Evolutionary conservation across 164 flowering plant genomes (phyloP).

Genomic region (Litsea cubeba): DNA sequence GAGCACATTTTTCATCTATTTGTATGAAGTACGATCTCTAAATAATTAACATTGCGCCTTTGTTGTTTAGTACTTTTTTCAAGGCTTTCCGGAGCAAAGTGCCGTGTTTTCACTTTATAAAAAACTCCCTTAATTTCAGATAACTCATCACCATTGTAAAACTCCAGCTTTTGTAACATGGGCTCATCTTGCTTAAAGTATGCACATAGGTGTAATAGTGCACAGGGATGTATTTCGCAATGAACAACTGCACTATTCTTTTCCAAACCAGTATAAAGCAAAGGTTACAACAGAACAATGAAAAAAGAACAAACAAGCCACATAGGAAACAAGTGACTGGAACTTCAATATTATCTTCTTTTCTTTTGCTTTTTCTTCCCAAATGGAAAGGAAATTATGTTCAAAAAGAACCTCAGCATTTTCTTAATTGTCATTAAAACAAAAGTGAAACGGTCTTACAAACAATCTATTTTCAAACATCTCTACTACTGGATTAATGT

Average conservation of each 20-base stretch:
- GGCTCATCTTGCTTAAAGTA: too few species aligned
- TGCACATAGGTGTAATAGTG: too few species aligned
- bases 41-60: background rate
- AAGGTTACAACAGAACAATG: too few species aligned
- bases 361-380: too few species aligned
- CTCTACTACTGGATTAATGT: background rate
- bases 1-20: background rate
- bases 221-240: too few species aligned
- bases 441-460: background rate
- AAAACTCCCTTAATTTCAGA: background rate
- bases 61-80: background rate
- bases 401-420: too few species aligned
- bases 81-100: background rate
- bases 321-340: too few species aligned
- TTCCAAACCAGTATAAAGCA: too few species aligned
- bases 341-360: too few species aligned
- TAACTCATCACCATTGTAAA: background rate
- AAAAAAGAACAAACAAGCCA: too few species aligned
- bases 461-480: background rate
- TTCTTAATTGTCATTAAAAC: background rate
- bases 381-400: too few species aligned
- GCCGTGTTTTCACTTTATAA: background rate
- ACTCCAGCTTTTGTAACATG: background rate
- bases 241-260: too few species aligned
- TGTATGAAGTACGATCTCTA: background rate